Base-by-base conservation (phyloP, 1,139 yeast genomes). In the Suhomyces bolitotheri region DNA sequence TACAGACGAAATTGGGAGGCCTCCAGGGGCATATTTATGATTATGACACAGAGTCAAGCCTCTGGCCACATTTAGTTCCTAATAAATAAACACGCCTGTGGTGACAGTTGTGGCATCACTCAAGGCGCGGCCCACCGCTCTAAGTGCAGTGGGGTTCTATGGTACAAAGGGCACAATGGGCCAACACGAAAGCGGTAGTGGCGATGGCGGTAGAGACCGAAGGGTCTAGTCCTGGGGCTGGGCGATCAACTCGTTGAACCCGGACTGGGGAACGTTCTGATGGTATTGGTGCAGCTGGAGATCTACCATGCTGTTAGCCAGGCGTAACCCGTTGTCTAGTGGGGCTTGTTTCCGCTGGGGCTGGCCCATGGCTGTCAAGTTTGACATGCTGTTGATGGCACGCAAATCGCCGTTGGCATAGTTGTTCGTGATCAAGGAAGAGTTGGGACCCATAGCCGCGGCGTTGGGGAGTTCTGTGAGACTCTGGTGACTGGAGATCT, bases 321-420 rank as follows among this genome's bases (percentile, higher is more conserved):
- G 53, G 11, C 69, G 47, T 22, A 63, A 46, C 33, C 49, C 51
- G 27, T 43, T 42, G 9, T 36, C 41, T 29, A 43, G 22, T 21
- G 40, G 43, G 7, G 28, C 36, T 22, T 36, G 47, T 16, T 34
- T 38, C 11, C 33, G 26, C 27, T 36, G 40, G 13, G 24, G 24
- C 23, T 45, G 46, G 28, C 46, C 46, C 40, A 46, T 39, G 9
- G 38, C 58, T 14, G 62, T 54, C 27, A 68, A 46, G 42, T 68
- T 66, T 0, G 72, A 54, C 64, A 66, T 65, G 42, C 73, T 68
- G 45, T 62, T 58, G 24, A 65, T 60, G 4, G 63, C 47, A 23
- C 73, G 46, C 22, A 66, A 50, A 36, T 62, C 65, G 5, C 37
- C 38, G 14, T 22, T 32, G 11, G 31, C 27, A 16, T 39, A 39